Evolutionary conservation across 108 stramenopile species (phyloP).

Genomic region (Stephanodiscus minutulus): DNA sequence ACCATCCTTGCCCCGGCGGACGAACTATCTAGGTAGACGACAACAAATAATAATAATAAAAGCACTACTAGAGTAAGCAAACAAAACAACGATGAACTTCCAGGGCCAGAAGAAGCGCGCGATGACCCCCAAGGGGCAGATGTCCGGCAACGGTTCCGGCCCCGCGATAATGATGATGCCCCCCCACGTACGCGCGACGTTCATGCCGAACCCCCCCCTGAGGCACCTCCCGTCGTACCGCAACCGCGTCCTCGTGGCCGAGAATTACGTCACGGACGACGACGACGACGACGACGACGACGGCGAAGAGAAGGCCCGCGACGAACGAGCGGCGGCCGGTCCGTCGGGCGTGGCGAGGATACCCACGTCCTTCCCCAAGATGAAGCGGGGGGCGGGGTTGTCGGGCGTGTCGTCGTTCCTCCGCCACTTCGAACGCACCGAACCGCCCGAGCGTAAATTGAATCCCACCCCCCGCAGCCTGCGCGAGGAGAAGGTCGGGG

Average conservation of each 20-base stretch:
- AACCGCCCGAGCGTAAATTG: slow-evolving; percentile 56
- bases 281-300: slow-evolving; percentile 21
- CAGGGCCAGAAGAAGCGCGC: slow-evolving; percentile 37
- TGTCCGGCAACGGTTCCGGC: slow-evolving; percentile 75
- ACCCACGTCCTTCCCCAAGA: slow-evolving; percentile 35
- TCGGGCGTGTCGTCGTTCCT: slow-evolving; percentile 62
- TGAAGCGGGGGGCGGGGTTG: slow-evolving; percentile 37
- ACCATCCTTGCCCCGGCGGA: too few species aligned
- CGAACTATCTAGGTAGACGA: too few species aligned
- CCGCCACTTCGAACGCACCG: slow-evolving; percentile 62
- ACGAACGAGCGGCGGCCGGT: slow-evolving; percentile 3
- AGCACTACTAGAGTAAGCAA: too few species aligned
- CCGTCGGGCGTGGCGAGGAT: slow-evolving; percentile 19
- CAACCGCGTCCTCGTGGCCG: slow-evolving; percentile 24
- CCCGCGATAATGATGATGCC: slow-evolving; percentile 93
- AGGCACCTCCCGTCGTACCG: slow-evolving; percentile 61
- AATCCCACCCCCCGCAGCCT: slow-evolving; percentile 60
- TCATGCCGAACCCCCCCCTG: slow-evolving; percentile 88
- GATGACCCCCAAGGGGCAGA: slow-evolving; percentile 80
- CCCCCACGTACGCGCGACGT: slow-evolving; percentile 81
- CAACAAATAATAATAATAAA: too few species aligned
- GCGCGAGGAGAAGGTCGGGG: slow-evolving; percentile 45
- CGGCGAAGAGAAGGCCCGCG: slow-evolving; percentile 15
- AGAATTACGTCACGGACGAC: slow-evolving; percentile 52
- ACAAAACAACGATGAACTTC: slow-evolving; percentile 21